A percentile compares a stretch with the other conserved stretches of the same genome.
Evolutionary conservation across 192 early-diverging fungal genomes (phyloP).

Genomic region (Mortierella hygrophila): DNA sequence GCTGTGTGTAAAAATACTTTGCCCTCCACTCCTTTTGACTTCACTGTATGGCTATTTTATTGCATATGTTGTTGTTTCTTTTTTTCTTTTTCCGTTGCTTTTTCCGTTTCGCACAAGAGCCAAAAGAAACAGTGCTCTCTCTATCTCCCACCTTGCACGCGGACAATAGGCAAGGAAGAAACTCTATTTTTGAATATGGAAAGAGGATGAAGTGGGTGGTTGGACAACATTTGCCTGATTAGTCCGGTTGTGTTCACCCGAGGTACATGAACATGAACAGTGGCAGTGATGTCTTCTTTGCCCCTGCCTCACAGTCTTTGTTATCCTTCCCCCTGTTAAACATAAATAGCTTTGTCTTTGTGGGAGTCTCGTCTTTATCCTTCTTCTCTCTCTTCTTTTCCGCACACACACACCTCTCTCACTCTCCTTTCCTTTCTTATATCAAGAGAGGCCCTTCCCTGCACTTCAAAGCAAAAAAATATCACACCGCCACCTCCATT

Average conservation of each 20-base stretch:
- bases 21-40: background rate
- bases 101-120: background rate
- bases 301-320: too few relatives aligned
- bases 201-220: background rate
- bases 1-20: background rate
- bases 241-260: conserved; percentile 1
- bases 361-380: background rate
- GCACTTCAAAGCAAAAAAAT: background rate
- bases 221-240: conserved; percentile 1
- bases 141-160: background rate
- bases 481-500: background rate
- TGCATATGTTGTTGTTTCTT: background rate
- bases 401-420: background rate
- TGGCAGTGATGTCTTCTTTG: too few relatives aligned
- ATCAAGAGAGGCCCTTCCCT: background rate
- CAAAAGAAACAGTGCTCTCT: background rate
- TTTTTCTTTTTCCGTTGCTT: background rate
- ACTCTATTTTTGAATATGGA: conserved; percentile 1
- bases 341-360: background rate
- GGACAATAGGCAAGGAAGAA: background rate
- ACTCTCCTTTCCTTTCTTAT: background rate
- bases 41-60: background rate
- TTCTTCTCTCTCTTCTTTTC: background rate
- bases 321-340: background rate
- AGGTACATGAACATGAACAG: background rate